Base-by-base conservation (phyloP, 2,329 filamentous ascomycete genomes). In the Pseudocercospora eumusae region DNA sequence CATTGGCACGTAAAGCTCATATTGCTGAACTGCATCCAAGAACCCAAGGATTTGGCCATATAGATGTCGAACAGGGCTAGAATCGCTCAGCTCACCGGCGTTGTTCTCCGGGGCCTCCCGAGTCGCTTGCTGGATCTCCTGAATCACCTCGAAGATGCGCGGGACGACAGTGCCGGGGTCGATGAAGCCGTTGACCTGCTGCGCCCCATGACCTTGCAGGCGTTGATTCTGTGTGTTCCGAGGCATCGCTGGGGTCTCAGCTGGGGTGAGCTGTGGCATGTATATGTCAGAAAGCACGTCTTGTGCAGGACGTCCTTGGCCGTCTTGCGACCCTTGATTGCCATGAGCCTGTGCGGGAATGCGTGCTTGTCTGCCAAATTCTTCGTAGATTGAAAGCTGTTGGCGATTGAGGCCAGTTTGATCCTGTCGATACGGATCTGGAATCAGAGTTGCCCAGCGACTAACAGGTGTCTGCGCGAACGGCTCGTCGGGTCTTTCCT, bases 311-410 rank as follows among this genome's bases (percentile, higher is more conserved):
- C 86, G 82, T 52, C 36, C 36, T 18, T 82, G 82, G 59, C 81
- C 81, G 65, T 88, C 86, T 54, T 84, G 82, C 2, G 84, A 84
- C 8, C 78, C 75, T 75, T 74, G 86, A 75, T 76, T 86, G 73
- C 73, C 82, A 73, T 78, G 87, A 68, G 73, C 82, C 8, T 73
- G 66, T 13, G 74, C 71, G 75, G 72, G 76, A 45, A 83, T 77
- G 60, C 92, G 88, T 27, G 91, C 88, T 74, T 96, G 92, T 60
- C 92, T 85, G 9, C 91, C 92, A 75, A 99, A 99, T 66, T 98
- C 93, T 72, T 98, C 93, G 72, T 99, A 99, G 25, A 99, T 96
- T 10, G 91, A 91, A 80, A 98, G 86, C 72, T 99, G 95, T 71
- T 97, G 92, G 23, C 89, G 84, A 72, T 96, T 98, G 56, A 99